Evolutionary conservation across 352 stramenopile genomes (phyloP).

Genomic region (Globisporangium acanthophoron): DNA sequence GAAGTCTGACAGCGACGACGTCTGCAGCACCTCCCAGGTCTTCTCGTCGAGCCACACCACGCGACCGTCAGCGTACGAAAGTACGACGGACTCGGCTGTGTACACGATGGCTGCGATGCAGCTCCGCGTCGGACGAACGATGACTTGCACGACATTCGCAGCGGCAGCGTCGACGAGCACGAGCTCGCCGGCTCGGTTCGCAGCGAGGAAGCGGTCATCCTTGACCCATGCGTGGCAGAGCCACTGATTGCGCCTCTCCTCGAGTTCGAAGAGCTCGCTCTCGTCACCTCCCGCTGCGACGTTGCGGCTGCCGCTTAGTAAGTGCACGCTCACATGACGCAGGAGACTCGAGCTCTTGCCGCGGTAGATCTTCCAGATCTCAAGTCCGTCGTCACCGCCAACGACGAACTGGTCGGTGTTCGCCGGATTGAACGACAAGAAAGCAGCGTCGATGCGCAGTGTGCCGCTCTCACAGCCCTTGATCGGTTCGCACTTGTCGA

Average conservation of each 20-base stretch:
- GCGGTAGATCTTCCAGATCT: slow-evolving; percentile 67
- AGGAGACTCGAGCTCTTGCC: slow-evolving; percentile 23
- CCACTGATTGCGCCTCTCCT: slow-evolving; percentile 43
- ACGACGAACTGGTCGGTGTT: slow-evolving; percentile 59
- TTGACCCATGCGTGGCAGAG: slow-evolving; percentile 58
- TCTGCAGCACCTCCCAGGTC: slow-evolving; percentile 39
- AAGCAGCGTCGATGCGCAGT: slow-evolving; percentile 25
- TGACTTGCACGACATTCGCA: slow-evolving; percentile 21
- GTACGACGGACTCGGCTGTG: slow-evolving; percentile 42
- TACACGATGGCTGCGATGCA: slow-evolving; percentile 43
- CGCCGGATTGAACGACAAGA: slow-evolving; percentile 68
- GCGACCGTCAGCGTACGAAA: slow-evolving; percentile 42
- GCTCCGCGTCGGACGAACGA: slow-evolving; percentile 30
- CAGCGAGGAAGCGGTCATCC: slow-evolving; percentile 33
- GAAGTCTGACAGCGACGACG: slow-evolving; percentile 20
- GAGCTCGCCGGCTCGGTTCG: slow-evolving; percentile 51
- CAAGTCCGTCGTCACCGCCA: slow-evolving; percentile 50
- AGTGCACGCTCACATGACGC: slow-evolving; percentile 17
- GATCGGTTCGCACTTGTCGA: slow-evolving; percentile 41
- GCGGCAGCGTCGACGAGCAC: slow-evolving; percentile 37
- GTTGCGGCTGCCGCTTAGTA: not conserved
- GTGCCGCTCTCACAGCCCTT: slow-evolving; percentile 32
- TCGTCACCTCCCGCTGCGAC: not conserved
- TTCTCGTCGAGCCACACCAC: slow-evolving; percentile 44
- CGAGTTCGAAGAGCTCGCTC: slow-evolving; percentile 26